Base-by-base conservation (phyloP, 108 stramenopile species). In the Nannochloropsis gaditana region DNA sequence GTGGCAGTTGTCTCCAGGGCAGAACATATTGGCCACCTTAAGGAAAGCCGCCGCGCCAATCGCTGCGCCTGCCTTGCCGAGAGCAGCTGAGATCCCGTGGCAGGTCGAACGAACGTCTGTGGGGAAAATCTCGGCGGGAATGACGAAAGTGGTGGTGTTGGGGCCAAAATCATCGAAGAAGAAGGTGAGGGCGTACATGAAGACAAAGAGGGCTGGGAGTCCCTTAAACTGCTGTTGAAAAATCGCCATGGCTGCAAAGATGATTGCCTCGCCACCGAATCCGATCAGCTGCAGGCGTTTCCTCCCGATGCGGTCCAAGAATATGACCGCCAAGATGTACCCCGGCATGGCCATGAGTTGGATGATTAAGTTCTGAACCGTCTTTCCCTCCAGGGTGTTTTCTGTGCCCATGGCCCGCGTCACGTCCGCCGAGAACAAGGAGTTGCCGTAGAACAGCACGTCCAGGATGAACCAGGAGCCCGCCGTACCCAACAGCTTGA, bases 401-500 rank as follows among this genome's bases (percentile, higher is more conserved):
- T 83, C 79, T 45, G 45, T n/a, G 42, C 80, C 87, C 87, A 47
- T 84, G 44, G 47, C 80, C 84, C 31, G 81, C 80, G 47, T 88
- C 84, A 88, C 87, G 43, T 84, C 84, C 3, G 80, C 73, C 9
- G 80, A 44, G 21, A 84, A 79, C 43, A 9, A 10, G 15, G 81
- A 80, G 47, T 92, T 92, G 44, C 89, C 92, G 85, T 92, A 92
- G 45, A 92, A 92, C n/a, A 84, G 41, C 21, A 93, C 85, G 81
- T 93, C 92, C 43, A 90, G 91, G n/a, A 93, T 43, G 21, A 93
- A 92, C 92, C 92, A 93, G 43, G 88, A 85, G 21, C 88, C 88
- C n/a, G 91, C 90, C 17, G 92, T 92, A 41, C 92, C 92, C 43
- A 91, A 41, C n/a, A 93, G 82, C 43, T 73, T 73, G 8, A 73